Percentiles rank a stretch among this genome's conserved stretches.
These are phyloP conservation scores for Achlya hypogyna DNA, from an alignment of 352 stramenopile species.

Conservation along the genomic window DNA sequence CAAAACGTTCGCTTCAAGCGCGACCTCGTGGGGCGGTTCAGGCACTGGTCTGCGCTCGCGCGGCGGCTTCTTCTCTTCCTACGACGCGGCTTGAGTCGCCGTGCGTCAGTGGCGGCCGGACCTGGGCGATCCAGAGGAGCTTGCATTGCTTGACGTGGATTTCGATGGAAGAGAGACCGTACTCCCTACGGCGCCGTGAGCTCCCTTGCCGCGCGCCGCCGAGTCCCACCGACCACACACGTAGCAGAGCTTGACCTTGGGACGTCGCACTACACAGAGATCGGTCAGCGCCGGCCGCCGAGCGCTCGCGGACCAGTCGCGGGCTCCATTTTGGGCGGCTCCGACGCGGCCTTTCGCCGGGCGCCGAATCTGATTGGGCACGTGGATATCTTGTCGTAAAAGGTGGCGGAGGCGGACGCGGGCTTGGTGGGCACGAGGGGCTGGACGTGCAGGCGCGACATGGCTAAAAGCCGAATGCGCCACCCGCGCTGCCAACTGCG, in stretches of 20 bases:
- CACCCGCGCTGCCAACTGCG: neutral
- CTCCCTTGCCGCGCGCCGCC: too few relatives aligned
- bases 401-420: too few relatives aligned
- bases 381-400: neutral
- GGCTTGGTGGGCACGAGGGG: neutral
- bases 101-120: neutral
- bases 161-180: conserved; percentile 70
- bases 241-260: conserved; percentile 66
- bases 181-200: conserved; percentile 26
- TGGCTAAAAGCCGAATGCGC: neutral
- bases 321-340: neutral
- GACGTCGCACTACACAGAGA: conserved; percentile 21
- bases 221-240: conserved; percentile 46
- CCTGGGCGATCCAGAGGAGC: conserved; percentile 62
- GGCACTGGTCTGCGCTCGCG: conserved; percentile 50
- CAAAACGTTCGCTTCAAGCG: neutral
- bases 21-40: conserved; percentile 47
- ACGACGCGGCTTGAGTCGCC: neutral
- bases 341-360: neutral
- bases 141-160: conserved; percentile 83
- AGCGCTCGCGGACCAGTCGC: conserved; percentile 24
- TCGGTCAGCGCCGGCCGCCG: too few relatives aligned
- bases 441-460: conserved; percentile 1
- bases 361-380: neutral
- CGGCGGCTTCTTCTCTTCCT: conserved; percentile 62